Evolutionary conservation across 228 moss, liverwort and hornwort species (phyloP).

Genomic region (Sphagnum magellanicum): DNA sequence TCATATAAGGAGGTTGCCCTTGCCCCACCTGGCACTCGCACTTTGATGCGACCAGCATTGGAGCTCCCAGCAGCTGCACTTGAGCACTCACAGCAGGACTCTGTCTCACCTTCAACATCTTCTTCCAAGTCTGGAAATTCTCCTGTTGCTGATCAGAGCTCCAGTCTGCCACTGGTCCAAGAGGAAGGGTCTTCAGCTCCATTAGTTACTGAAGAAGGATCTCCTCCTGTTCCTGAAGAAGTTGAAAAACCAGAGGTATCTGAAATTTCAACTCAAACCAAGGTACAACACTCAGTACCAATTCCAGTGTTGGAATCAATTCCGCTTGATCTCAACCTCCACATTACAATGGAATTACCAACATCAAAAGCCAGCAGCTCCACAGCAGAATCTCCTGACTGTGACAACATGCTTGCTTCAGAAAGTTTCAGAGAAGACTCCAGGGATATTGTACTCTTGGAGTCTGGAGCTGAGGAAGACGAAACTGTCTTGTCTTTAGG

Average conservation of each 20-base stretch:
- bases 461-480: no score
- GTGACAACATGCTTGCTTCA: no score
- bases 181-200: no score
- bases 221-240: neutral
- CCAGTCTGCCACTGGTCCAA: neutral
- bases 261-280: neutral
- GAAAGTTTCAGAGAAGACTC: neutral
- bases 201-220: neutral
- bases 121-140: neutral
- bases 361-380: no score
- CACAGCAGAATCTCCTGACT: no score
- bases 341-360: no score
- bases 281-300: neutral
- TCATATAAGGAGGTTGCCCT: constrained; percentile 60
- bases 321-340: no score
- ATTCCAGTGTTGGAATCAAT: no score
- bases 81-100: neutral
- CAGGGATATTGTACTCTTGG: no score
- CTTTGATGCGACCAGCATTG: constrained; percentile 18
- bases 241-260: neutral
- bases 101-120: neutral
- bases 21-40: constrained; percentile 38
- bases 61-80: constrained; percentile 10
- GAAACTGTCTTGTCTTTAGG: neutral
- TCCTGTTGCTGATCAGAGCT: neutral